These are phyloP conservation scores for Beauveria sp. DNA, from an alignment of 2,329 filamentous ascomycete species.

Conservation along the genomic window DNA sequence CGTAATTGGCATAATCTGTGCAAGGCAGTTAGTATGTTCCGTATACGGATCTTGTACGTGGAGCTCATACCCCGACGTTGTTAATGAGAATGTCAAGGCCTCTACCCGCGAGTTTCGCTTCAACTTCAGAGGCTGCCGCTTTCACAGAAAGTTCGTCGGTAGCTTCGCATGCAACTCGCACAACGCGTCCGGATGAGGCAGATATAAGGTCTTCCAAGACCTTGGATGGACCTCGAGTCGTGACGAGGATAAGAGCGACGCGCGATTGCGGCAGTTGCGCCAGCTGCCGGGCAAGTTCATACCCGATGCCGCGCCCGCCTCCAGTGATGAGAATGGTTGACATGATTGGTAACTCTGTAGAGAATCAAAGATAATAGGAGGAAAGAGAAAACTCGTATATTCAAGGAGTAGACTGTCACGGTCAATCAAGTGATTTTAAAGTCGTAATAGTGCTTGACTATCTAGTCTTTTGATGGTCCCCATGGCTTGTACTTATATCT, in stretches of 20 bases:
- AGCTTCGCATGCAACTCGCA: background rate
- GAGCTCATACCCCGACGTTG: background rate
- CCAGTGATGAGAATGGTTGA: conserved; percentile 13
- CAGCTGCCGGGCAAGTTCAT: background rate
- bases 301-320: background rate
- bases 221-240: background rate
- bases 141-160: background rate
- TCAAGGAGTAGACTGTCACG: no score
- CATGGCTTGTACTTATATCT: background rate
- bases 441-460: background rate
- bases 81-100: background rate
- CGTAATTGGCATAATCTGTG: background rate
- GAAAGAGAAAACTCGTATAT: no score
- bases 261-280: background rate
- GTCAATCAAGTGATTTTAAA: no score
- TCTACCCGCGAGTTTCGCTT: background rate
- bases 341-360: background rate
- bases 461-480: background rate
- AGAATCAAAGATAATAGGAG: no score
- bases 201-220: background rate
- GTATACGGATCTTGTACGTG: background rate
- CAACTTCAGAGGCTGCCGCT: background rate
- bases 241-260: background rate
- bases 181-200: background rate
- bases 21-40: background rate